Percentiles rank a stretch among this genome's conserved stretches.
These are phyloP conservation scores for Bassia scoparia DNA, from an alignment of 148 eudicot species.

Conservation along the genomic window DNA sequence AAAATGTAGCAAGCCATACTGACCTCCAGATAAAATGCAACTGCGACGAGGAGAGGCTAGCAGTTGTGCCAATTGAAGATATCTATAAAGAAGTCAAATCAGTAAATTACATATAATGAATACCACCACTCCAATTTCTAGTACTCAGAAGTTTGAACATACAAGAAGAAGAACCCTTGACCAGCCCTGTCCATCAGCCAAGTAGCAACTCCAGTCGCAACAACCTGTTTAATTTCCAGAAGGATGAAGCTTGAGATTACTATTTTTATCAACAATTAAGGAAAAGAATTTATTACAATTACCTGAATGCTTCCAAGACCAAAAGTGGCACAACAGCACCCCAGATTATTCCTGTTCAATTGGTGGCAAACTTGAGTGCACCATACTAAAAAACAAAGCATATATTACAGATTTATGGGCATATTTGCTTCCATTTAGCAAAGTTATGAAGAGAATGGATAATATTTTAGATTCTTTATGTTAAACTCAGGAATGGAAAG, in stretches of 20 bases:
- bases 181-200: constrained; percentile 86
- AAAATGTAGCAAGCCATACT: constrained; percentile 11
- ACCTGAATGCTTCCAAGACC: constrained; percentile 87
- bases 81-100: constrained; percentile 32
- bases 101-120: background rate
- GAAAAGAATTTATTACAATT: background rate
- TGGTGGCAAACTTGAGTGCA: background rate
- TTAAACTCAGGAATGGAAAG: background rate
- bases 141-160: constrained; percentile 18
- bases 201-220: constrained; percentile 70
- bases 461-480: background rate
- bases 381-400: background rate
- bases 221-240: constrained; percentile 42
- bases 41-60: constrained; percentile 62
- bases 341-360: constrained; percentile 56
- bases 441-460: background rate
- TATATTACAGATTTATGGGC: background rate
- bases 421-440: background rate
- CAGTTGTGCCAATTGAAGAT: constrained; percentile 58
- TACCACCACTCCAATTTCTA: background rate
- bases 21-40: constrained; percentile 69
- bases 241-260: constrained; percentile 2
- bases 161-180: constrained; percentile 63
- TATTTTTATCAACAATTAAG: background rate
- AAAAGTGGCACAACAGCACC: constrained; percentile 70